Base-by-base conservation (phyloP, 768 basidiomycete species). In the Mycena venus region DNA sequence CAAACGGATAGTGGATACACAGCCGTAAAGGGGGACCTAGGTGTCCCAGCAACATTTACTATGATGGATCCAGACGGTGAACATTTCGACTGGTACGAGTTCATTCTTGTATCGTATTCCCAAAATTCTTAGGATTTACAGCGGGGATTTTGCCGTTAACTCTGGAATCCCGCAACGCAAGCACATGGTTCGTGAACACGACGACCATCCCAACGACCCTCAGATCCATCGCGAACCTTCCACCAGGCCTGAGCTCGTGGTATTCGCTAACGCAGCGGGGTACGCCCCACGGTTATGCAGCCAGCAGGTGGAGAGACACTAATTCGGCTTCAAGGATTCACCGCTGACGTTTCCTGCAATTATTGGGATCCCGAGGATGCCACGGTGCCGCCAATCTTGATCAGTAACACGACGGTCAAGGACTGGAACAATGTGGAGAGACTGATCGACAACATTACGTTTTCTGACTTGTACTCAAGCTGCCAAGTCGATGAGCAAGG, bases 1-100 rank as follows among this genome's bases (percentile, higher is more conserved):
- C 63, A 51, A 11, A 49, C 63, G 19, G 63, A 64, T 15, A 64
- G 63, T 25, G 63, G 63, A 51, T 64, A 32, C 17, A 31, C 63
- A 4, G 8, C n/a, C 3, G 25, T 23, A 4, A 64, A 51, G 31
- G 29, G 2, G 14, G 12, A 9, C 8, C 4, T 31, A 1, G 4
- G 14, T 3, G 2, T 63, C 8, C 44, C 42, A 25, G 63, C 63
- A 14, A 29, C 44, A 4, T n/a, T 64, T 4, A 32, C 29, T n/a
- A 1, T 64, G 31, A 64, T 64, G 63, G 63, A 64, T 51, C n/a
- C 44, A 64, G 49, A 64, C 63, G 1, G 23, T 64, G 31, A 19
- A 47, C 19, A 4, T 12, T 10, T 32, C 21, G 3, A 64, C 63
- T 49, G 42, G 63, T 64, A 23, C 51, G 51, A 32, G 11, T 49